These are phyloP conservation scores for Tilletia walkeri DNA, from an alignment of 1,284 basidiomycete genomes.

Conservation along the genomic window DNA sequence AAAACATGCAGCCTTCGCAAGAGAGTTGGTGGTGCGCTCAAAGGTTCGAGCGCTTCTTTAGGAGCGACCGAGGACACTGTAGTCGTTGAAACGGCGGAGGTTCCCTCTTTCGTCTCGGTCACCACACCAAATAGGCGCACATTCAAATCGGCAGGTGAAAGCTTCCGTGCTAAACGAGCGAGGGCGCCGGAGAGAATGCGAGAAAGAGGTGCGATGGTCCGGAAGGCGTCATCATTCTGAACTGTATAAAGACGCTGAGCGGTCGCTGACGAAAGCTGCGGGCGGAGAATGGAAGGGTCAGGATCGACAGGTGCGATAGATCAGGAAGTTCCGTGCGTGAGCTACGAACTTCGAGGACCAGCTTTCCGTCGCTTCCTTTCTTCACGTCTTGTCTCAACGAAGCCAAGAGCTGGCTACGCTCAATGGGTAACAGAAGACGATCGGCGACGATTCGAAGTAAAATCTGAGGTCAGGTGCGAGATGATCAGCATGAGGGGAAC, in stretches of 20 bases:
- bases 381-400: not conserved
- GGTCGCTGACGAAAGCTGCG: not conserved
- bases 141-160: not conserved
- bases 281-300: not conserved
- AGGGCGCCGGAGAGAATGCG: slow-evolving; percentile 1
- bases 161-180: not conserved
- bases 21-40: not conserved
- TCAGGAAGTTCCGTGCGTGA: not conserved
- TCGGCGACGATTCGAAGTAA: not conserved
- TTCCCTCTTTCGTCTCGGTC: not conserved
- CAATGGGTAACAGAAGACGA: not conserved
- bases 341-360: not conserved
- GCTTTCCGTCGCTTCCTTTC: not conserved
- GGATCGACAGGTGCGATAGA: not conserved
- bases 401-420: not conserved
- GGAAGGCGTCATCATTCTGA: not conserved
- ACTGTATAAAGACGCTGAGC: not conserved
- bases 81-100: not conserved
- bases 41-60: not conserved
- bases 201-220: slow-evolving; percentile 3
- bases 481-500: not conserved
- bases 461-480: not conserved
- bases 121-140: not conserved
- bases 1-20: not conserved
- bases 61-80: not conserved